phyloP scores from a whole-genome alignment of 1,139 yeast species.

The Blastobotrys serpentis region DNA sequence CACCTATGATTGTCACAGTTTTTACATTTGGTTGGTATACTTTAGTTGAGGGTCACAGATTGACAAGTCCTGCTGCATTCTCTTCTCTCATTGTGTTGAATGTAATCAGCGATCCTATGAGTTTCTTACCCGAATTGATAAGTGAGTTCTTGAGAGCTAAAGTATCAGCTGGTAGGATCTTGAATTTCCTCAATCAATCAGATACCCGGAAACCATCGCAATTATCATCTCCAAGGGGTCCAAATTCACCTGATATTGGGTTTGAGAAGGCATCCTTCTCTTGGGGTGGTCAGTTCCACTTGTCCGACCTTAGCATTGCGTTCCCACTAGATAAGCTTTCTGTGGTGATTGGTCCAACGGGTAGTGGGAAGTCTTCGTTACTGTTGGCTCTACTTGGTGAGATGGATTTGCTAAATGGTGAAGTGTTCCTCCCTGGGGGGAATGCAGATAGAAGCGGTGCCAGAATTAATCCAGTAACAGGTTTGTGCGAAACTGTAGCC shows the following conservation, averaged over 20 bases:
- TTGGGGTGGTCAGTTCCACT: constrained; percentile 72
- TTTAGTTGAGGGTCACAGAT: constrained; percentile 60
- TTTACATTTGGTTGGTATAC: constrained; percentile 79
- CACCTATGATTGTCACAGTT: constrained; percentile 78
- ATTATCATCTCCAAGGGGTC: constrained; percentile 50
- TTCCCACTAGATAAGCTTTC: constrained; percentile 76
- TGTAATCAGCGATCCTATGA: constrained; percentile 79
- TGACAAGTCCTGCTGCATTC: constrained; percentile 90
- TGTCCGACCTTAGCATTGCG: constrained; percentile 66
- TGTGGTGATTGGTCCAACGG: constrained; percentile 92
- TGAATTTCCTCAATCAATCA: constrained; percentile 69
- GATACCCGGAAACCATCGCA: constrained; percentile 85
- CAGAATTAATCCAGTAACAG: constrained; percentile 65
- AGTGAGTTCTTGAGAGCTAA: constrained; percentile 80
- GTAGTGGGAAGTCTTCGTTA: constrained; percentile 90
- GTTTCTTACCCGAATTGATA: constrained; percentile 83
- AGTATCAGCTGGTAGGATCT: constrained; percentile 85
- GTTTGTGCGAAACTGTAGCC: constrained; percentile 86
- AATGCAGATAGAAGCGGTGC: constrained; percentile 65
- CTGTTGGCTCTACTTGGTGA: constrained; percentile 90
- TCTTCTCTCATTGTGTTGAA: constrained; percentile 84
- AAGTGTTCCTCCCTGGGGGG: constrained; percentile 75
- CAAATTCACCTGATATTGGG: constrained; percentile 68
- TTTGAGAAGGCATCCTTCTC: constrained; percentile 80
- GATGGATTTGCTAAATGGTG: constrained; percentile 74